phyloP scores from a whole-genome alignment of 495 filamentous ascomycete species.

The Clohesyomyces aquaticus region DNA sequence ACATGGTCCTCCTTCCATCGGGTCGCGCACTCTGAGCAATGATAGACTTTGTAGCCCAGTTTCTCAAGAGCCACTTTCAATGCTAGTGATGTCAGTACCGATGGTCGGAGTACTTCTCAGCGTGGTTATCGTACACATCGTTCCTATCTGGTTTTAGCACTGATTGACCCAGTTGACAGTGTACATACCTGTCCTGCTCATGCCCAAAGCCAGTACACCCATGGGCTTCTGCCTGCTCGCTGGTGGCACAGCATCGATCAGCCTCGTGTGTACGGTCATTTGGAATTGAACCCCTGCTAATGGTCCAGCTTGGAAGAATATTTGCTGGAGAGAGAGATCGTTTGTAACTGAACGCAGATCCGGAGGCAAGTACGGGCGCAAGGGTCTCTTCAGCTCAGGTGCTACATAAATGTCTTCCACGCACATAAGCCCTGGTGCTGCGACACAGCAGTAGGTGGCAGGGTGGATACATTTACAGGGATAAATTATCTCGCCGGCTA shows the following conservation, averaged over 20 bases:
- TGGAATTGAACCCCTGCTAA: neutral
- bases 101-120: neutral
- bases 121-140: slow-evolving; percentile 17
- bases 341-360: neutral
- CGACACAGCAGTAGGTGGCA: too few relatives aligned
- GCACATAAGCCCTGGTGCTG: too few relatives aligned
- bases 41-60: slow-evolving; percentile 21
- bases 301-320: too few relatives aligned
- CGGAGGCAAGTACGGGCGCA: neutral
- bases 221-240: slow-evolving; percentile 19
- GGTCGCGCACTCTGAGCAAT: slow-evolving; percentile 12
- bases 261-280: slow-evolving; percentile 7
- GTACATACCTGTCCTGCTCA: slow-evolving; percentile 24
- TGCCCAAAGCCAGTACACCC: slow-evolving; percentile 15
- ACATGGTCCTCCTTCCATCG: slow-evolving; percentile 2
- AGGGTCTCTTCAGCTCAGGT: too few relatives aligned
- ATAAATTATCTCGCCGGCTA: too few relatives aligned
- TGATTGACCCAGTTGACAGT: neutral
- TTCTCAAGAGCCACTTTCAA: slow-evolving; percentile 23
- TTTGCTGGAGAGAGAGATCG: neutral
- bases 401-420: too few relatives aligned
- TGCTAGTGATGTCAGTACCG: neutral
- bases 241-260: slow-evolving; percentile 19
- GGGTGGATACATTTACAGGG: too few relatives aligned
- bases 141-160: slow-evolving; percentile 9